A percentile compares a stretch with the other conserved stretches of the same genome.
Evolutionary conservation across 345 rosid species (phyloP).

Genomic region (Moricandia arvensis): DNA sequence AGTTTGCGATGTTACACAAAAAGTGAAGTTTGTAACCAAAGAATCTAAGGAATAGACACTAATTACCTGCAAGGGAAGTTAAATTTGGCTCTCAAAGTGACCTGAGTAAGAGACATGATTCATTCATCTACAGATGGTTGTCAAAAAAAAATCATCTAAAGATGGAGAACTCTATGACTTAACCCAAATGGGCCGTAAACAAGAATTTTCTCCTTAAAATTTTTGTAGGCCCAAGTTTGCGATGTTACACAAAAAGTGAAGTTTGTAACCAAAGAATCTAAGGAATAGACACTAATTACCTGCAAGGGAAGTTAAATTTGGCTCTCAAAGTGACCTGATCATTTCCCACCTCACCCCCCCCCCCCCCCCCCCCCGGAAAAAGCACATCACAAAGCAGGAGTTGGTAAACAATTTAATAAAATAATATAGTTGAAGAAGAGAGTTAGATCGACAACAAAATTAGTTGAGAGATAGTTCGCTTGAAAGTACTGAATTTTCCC

Average conservation of each 20-base stretch:
- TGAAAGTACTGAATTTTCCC: too few species aligned
- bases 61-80: slow-evolving; percentile 95
- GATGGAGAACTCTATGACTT: too few species aligned
- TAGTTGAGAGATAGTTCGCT: slow-evolving; percentile 98
- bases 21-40: not conserved
- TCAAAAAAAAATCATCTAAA: too few species aligned
- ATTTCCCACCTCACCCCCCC: too few species aligned
- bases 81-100: slow-evolving; percentile 86
- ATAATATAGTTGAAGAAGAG: not conserved
- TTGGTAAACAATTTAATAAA: not conserved
- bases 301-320: slow-evolving; percentile 97
- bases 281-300: slow-evolving; percentile 47
- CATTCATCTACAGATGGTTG: too few species aligned
- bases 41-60: slow-evolving; percentile 6
- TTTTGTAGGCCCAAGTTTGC: too few species aligned
- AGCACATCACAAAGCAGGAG: slow-evolving; percentile 43
- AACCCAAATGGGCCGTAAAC: too few species aligned
- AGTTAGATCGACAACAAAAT: slow-evolving; percentile 19
- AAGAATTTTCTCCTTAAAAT: too few species aligned
- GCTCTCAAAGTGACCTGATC: slow-evolving; percentile 77
- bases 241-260: not conserved
- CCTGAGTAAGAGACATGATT: too few species aligned
- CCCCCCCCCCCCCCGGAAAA: slow-evolving; percentile 93
- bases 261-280: not conserved
- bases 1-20: too few species aligned